Evolutionary conservation across 176 grass and related monocot genomes (phyloP), one percentile per base, ranked within the genome.

Genomic region (Carex myosuroides): DNA sequence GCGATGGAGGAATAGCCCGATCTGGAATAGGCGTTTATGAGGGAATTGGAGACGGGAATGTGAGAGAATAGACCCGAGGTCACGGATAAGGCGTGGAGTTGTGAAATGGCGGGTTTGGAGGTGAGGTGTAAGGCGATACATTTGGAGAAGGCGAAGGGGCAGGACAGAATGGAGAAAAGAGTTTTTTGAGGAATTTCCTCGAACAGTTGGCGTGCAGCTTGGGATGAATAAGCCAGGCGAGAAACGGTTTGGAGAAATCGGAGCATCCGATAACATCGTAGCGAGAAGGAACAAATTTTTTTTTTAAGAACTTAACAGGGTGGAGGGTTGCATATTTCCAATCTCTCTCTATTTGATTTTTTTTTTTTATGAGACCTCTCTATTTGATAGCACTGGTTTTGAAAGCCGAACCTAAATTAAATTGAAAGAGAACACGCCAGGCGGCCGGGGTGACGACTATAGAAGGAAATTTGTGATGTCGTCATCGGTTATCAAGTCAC

Each of bases 1-100:
- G 90, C 90, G 0, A 85, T 59, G 24, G 83, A 35, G 60, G 90
- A 64, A 41, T 81, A 81, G 13, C 89, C 89, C 0, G 54, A 88
- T 81, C 88, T 94, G 83, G 85, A 83, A 85, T 97, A 94, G 79
- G 88, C 64, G 84, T 87, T 91, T 60, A 91, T 82, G 81, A 97
- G 89, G 70, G 89, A 85, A 89, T 97, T 97, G 83, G 89, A 88
- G 77, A 92, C 92, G 37, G 68, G 59, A 0, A 85, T 18, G 64
- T 78, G 84, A 75, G 84, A 85, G 71, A 84, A 82, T 84, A 97
- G 89, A 8, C 90, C 90, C 0, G 90, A 90, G 33, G 81, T 29
- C 18, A 97, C 2, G 20, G 83, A 87, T 41, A 92, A 83, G 42
- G 70, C 92, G 87, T 97, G 94, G 71, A 97, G 67, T 80, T 79